A percentile compares a stretch with the other conserved stretches of the same genome.
Evolutionary conservation across 768 basidiomycete species (phyloP).

Genomic region (Daedaleopsis sinensis): DNA sequence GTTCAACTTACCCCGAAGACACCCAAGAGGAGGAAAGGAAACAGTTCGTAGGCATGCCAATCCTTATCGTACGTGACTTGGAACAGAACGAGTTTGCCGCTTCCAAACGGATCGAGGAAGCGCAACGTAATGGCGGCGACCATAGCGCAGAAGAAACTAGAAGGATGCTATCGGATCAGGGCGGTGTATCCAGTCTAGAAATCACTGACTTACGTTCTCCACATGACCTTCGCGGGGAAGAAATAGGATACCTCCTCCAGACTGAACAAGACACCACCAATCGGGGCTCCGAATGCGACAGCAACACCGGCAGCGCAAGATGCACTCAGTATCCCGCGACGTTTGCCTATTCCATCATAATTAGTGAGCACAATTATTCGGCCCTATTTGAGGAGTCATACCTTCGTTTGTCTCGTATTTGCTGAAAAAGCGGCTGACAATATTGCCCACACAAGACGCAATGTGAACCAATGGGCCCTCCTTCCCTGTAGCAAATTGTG

Average conservation of each 20-base stretch:
- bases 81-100: slow-evolving; percentile 91
- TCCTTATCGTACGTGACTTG: slow-evolving; percentile 93
- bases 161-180: slow-evolving; percentile 33
- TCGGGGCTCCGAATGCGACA: slow-evolving; percentile 96
- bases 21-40: slow-evolving; percentile 85
- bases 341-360: slow-evolving; percentile 63
- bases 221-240: slow-evolving; percentile 97
- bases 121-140: slow-evolving; percentile 94
- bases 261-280: slow-evolving; percentile 91
- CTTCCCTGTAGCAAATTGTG: slow-evolving; percentile 45
- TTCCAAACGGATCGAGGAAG: slow-evolving; percentile 94
- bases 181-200: not conserved
- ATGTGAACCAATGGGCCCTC: slow-evolving; percentile 91
- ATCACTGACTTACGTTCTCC: slow-evolving; percentile 70
- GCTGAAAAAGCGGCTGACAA: slow-evolving; percentile 77
- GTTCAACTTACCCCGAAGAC: slow-evolving; percentile 73
- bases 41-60: slow-evolving; percentile 89
- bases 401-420: slow-evolving; percentile 99
- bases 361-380: not conserved
- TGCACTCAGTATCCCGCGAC: slow-evolving; percentile 93
- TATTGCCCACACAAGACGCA: slow-evolving; percentile 91
- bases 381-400: slow-evolving; percentile 1
- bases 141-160: slow-evolving; percentile 96
- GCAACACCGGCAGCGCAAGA: slow-evolving; percentile 98
- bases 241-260: slow-evolving; percentile 96